Evolutionary conservation across 73 alveolate species (phyloP), one percentile per base, ranked within the genome.

Genomic region (Tetrahymena elliotti): DNA sequence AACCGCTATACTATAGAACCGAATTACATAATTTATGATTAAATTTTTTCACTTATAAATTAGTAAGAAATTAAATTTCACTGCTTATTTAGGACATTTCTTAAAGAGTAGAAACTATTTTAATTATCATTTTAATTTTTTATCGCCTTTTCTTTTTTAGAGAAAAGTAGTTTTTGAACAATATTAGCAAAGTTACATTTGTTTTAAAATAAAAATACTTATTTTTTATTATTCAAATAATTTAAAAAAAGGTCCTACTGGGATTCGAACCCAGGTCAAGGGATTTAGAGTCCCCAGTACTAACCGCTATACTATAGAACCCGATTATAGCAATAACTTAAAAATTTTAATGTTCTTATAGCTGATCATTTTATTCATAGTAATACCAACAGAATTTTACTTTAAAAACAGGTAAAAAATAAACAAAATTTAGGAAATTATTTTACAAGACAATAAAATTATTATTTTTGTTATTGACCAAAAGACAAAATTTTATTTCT

Each of bases 241-340:
- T 22, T n/a, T 6, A 31, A 68, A 68, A 68, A 68, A 68, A 68
- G 88, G 88, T 68, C 88, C 88, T 68, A 68, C 88, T 68, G 88
- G 88, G 88, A 68, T 68, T 68, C 88, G 88, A 68, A 68, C 88
- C 88, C 88, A 68, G 88, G 88, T 68, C 88, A 68, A 68, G 88
- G 88, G 88, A 68, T 68, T 68, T 68, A 68, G 88, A 68, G 88
- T 68, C 88, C 88, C 88, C 88, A 68, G 88, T 68, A 68, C 88
- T 68, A 68, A 68, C 88, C 88, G 88, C 88, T 68, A 68, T 68
- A 68, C 88, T 68, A 68, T 68, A 68, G 88, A 68, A 68, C 88
- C 88, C 20, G 88, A 2, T 68, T 31, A 68, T 68, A 18, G 13
- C 22, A 68, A 27, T 24, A 6, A 27, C 15, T 12, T 6, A 18